Evolutionary conservation across 2,329 filamentous ascomycete genomes (phyloP).

Genomic region (Penicillium griseofulvum): DNA sequence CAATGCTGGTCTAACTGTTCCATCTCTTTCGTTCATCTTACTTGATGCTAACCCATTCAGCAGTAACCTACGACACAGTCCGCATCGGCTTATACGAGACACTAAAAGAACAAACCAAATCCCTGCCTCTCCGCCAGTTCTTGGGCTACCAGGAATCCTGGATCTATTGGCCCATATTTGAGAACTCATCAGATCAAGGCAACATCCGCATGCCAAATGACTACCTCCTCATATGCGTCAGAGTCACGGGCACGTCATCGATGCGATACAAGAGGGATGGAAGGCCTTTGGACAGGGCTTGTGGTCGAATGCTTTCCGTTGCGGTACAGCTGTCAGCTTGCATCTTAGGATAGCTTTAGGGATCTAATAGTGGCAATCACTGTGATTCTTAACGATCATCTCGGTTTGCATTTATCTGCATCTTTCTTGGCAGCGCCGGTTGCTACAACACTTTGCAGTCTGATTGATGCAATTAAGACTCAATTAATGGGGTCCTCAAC

Average conservation of each 20-base stretch:
- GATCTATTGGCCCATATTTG: constrained; percentile 23
- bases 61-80: constrained; percentile 28
- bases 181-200: constrained; percentile 25
- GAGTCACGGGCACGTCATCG: constrained; percentile 23
- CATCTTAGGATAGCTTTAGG: constrained; percentile 83
- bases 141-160: constrained; percentile 18
- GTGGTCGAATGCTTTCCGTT: constrained; percentile 76
- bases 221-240: constrained; percentile 17
- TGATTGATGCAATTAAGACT: constrained; percentile 87
- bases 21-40: neutral
- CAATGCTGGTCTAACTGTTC: constrained; percentile 12
- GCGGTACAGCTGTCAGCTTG: constrained; percentile 75
- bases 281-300: constrained; percentile 37
- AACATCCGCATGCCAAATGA: constrained; percentile 31
- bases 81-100: constrained; percentile 27
- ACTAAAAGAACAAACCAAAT: constrained; percentile 15
- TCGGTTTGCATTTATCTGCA: constrained; percentile 75
- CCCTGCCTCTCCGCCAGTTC: constrained; percentile 7
- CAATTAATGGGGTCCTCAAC: constrained; percentile 65
- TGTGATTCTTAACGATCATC: constrained; percentile 61
- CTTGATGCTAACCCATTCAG: neutral
- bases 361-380: constrained; percentile 64
- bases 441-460: constrained; percentile 79
- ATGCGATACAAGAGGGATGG: constrained; percentile 26
- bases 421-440: constrained; percentile 77